Evolutionary conservation across 768 basidiomycete species (phyloP).

Genomic region (Tubosaeta brunneosetosa): DNA sequence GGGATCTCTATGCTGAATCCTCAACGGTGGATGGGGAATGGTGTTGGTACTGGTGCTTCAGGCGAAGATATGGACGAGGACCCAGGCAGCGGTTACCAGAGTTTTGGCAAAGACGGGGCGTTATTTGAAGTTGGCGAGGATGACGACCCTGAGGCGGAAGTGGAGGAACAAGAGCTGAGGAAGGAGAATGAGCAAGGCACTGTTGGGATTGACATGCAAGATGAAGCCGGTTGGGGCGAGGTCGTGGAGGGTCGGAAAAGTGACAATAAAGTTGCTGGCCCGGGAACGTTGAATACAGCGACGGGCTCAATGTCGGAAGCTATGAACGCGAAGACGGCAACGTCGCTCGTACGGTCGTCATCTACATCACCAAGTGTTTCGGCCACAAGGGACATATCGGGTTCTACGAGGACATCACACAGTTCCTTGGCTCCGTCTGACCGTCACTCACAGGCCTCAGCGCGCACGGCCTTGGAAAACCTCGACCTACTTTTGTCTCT

Average conservation of each 20-base stretch:
- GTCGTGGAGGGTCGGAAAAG: conserved; percentile 8
- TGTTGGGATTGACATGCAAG: neutral
- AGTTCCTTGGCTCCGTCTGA: neutral
- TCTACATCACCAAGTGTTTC: neutral
- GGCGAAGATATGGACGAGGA: neutral
- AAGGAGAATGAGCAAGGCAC: neutral
- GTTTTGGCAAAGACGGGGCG: conserved; percentile 31
- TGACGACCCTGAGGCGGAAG: conserved; percentile 27
- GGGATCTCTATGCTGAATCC: conserved; percentile 90
- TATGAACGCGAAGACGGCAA: neutral
- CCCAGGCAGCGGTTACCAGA: conserved; percentile 18
- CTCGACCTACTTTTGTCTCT: conserved; percentile 90
- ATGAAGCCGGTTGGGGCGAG: conserved; percentile 27
- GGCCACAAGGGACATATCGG: neutral
- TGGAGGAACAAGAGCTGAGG: conserved; percentile 16
- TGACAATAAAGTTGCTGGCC: neutral
- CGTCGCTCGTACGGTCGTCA: neutral
- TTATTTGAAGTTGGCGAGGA: conserved; percentile 50
- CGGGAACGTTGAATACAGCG: neutral
- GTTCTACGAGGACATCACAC: neutral
- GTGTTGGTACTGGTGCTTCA: conserved; percentile 1
- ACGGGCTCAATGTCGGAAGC: neutral
- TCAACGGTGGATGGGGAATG: conserved; percentile 68
- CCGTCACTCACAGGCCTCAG: conserved; percentile 18
- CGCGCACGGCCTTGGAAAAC: conserved; percentile 19